These are phyloP conservation scores for Filosporella fistucella DNA, from an alignment of 495 filamentous ascomycete genomes.

Conservation along the genomic window DNA sequence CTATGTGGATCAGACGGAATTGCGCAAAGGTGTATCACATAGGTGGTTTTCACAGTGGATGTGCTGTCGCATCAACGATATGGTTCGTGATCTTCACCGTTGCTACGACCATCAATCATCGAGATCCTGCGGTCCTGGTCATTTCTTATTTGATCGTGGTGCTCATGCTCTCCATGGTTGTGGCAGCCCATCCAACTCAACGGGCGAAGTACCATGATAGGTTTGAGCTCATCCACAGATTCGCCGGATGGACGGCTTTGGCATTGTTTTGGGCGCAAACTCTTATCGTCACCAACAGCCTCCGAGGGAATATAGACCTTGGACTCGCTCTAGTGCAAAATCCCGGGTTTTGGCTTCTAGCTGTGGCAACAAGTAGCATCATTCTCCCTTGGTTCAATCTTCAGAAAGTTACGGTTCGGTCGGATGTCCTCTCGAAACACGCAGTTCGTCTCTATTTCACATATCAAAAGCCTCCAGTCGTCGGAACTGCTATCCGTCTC, in stretches of 20 bases:
- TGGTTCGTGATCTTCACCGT: constrained; percentile 59
- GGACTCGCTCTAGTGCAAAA: constrained; percentile 36
- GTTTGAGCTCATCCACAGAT: constrained; percentile 65
- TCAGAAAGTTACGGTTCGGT: constrained; percentile 50
- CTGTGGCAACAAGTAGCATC: constrained; percentile 52
- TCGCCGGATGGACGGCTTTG: constrained; percentile 59
- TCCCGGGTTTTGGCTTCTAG: constrained; percentile 66
- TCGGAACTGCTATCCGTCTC: constrained; percentile 36
- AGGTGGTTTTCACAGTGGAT: constrained; percentile 71
- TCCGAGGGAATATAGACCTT: neutral
- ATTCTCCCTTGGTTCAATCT: constrained; percentile 65
- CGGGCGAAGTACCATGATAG: constrained; percentile 52
- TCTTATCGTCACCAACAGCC: constrained; percentile 13
- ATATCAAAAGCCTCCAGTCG: constrained; percentile 28
- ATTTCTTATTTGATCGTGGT: neutral
- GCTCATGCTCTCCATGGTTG: constrained; percentile 33
- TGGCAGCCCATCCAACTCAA: constrained; percentile 44
- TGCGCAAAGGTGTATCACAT: constrained; percentile 72
- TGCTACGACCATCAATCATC: constrained; percentile 20
- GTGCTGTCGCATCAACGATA: constrained; percentile 57
- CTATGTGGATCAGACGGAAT: constrained; percentile 53
- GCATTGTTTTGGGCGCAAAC: constrained; percentile 51
- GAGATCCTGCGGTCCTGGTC: neutral
- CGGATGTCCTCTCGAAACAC: constrained; percentile 56
- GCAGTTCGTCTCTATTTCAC: constrained; percentile 66